Percentiles rank a stretch among this genome's conserved stretches.
These are phyloP conservation scores for Mortierella antarctica DNA, from an alignment of 192 early-diverging fungal species.

Conservation along the genomic window DNA sequence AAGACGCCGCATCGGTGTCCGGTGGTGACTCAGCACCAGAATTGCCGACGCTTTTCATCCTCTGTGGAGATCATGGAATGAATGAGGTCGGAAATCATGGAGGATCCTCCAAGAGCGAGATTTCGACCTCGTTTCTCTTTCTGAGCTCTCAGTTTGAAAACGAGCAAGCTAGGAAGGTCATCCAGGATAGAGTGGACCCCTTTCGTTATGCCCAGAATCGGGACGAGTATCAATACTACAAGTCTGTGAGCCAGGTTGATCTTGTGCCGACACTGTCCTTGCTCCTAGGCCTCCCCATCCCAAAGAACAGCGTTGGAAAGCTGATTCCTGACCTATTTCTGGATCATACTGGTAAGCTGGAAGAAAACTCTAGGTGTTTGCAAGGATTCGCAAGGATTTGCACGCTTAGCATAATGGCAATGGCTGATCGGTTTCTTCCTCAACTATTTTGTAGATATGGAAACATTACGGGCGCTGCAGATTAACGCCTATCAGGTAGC, in stretches of 20 bases:
- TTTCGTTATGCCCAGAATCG: slow-evolving; percentile 37
- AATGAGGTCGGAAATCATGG: slow-evolving; percentile 77
- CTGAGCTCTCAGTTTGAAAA: slow-evolving; percentile 51
- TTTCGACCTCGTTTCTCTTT: slow-evolving; percentile 59
- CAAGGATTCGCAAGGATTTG: no score
- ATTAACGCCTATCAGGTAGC: slow-evolving; percentile 73
- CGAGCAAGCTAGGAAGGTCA: slow-evolving; percentile 7
- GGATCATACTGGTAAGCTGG: slow-evolving; percentile 34
- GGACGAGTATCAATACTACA: slow-evolving; percentile 65
- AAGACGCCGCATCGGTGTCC: not conserved
- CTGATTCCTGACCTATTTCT: slow-evolving; percentile 85
- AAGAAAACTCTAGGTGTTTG: no score
- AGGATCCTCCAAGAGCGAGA: slow-evolving; percentile 65
- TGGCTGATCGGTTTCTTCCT: not conserved
- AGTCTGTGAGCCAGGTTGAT: slow-evolving; percentile 85
- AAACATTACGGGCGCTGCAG: slow-evolving; percentile 64
- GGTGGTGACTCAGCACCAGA: slow-evolving; percentile 7
- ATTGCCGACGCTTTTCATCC: slow-evolving; percentile 75
- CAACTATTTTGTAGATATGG: slow-evolving; percentile 27
- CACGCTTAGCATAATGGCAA: no score
- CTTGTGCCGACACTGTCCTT: slow-evolving; percentile 86
- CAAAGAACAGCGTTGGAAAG: slow-evolving; percentile 92
- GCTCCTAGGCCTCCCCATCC: slow-evolving; percentile 88
- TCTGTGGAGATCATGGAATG: slow-evolving; percentile 89
- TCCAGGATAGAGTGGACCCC: slow-evolving; percentile 27